phyloP scores from a whole-genome alignment of 192 early-diverging fungal species.

The Backusella mclennaniae region DNA sequence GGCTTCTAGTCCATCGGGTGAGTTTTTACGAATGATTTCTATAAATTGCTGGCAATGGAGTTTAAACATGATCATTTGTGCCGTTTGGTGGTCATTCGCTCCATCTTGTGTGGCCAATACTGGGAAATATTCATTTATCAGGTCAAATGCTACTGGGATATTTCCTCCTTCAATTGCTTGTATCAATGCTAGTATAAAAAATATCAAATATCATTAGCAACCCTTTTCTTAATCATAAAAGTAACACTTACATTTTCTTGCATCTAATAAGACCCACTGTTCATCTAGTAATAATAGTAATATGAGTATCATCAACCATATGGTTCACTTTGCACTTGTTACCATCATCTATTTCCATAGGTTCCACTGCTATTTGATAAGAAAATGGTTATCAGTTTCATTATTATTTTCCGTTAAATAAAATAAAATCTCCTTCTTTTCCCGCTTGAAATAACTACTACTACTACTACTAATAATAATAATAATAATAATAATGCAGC shows the following conservation, averaged over 20 bases:
- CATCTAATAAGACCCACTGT: conserved; percentile 13
- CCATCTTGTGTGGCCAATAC: background rate
- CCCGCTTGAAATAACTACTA: background rate
- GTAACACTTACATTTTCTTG: conserved; percentile 12
- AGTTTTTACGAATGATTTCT: background rate
- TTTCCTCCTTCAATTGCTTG: conserved; percentile 5
- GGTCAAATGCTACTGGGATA: background rate
- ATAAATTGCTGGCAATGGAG: conserved; percentile 13
- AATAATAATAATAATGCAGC: background rate
- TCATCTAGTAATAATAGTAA: background rate
- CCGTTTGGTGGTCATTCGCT: too few relatives aligned
- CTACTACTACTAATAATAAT: background rate
- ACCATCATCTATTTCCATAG: conserved; percentile 12
- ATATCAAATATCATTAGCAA: too few relatives aligned
- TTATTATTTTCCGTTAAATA: background rate
- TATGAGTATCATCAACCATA: background rate
- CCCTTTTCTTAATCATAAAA: too few relatives aligned
- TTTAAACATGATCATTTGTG: conserved; percentile 12
- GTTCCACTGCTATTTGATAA: background rate
- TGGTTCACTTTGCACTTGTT: background rate
- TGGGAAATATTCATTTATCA: conserved; percentile 12
- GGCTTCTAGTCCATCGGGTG: background rate
- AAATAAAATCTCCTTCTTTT: background rate
- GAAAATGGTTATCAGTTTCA: background rate
- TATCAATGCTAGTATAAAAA: background rate